Conservation (phyloP, 2,329 filamentous ascomycete genomes). For the Pestalotiopsis sp. region DNA sequence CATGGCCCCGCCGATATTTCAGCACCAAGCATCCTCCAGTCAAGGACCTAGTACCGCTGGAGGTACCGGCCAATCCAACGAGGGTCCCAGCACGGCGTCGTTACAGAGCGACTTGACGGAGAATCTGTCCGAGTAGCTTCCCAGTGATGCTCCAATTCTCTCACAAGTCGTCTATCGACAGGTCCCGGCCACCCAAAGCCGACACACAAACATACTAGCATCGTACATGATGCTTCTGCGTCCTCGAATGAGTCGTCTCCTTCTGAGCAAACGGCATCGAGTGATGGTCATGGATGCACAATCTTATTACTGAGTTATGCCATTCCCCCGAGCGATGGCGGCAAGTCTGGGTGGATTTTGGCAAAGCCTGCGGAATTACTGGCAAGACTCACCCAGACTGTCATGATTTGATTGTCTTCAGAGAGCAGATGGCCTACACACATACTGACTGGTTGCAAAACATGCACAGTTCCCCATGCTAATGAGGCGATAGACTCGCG, state of each 20-base stretch:
- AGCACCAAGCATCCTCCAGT: neutral
- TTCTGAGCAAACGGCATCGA: too few relatives aligned
- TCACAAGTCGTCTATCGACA: neutral
- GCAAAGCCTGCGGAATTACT: neutral
- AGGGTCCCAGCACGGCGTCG: neutral
- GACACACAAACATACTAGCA: too few relatives aligned
- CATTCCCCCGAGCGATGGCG: neutral
- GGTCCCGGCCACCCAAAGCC: too few relatives aligned
- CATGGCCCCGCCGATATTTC: neutral
- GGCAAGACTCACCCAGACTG: neutral
- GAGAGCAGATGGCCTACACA: neutral
- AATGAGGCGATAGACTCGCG: neutral
- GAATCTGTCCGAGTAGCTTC: neutral
- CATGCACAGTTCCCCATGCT: neutral
- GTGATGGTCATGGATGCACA: neutral
- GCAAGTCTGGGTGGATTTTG: neutral
- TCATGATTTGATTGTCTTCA: neutral
- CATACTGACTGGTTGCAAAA: neutral
- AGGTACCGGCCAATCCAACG: neutral
- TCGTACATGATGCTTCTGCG: too few relatives aligned
- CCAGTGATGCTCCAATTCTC: neutral
- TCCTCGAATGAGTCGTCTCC: too few relatives aligned
- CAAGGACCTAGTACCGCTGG: slow-evolving; percentile 14
- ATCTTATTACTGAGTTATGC: neutral
- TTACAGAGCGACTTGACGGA: neutral